These are phyloP conservation scores for Blastomyces gilchristii DNA, from an alignment of 2,329 filamentous ascomycete species.

Conservation along the genomic window DNA sequence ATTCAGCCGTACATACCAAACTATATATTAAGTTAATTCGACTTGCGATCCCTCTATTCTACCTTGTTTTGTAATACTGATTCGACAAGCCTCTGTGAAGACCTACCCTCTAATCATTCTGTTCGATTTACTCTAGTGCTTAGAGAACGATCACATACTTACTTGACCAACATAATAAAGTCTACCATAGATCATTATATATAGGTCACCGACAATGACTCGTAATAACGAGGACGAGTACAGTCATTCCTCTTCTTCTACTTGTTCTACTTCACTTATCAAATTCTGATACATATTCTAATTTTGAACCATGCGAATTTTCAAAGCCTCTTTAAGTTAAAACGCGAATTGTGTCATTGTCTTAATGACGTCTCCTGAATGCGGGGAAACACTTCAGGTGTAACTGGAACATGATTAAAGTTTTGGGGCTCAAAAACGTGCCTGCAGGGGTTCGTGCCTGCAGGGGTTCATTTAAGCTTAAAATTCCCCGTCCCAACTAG, in stretches of 20 bases:
- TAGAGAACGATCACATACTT: background rate
- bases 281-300: background rate
- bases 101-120: background rate
- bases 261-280: background rate
- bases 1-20: background rate
- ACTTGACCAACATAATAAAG: background rate
- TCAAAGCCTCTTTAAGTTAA: background rate
- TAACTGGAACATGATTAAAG: background rate
- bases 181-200: background rate
- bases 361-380: background rate
- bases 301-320: background rate
- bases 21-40: background rate
- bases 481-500: background rate
- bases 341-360: background rate
- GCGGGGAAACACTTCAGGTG: background rate
- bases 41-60: background rate
- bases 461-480: constrained; percentile 3
- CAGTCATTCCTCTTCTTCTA: background rate
- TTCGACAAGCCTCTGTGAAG: background rate
- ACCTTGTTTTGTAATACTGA: background rate
- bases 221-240: background rate
- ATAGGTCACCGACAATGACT: background rate
- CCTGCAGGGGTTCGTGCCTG: background rate
- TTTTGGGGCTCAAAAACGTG: background rate
- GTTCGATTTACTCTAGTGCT: background rate